These are phyloP conservation scores for Pneumocystis oryctolagi DNA, from an alignment of 1,139 yeast genomes.

Conservation along the genomic window DNA sequence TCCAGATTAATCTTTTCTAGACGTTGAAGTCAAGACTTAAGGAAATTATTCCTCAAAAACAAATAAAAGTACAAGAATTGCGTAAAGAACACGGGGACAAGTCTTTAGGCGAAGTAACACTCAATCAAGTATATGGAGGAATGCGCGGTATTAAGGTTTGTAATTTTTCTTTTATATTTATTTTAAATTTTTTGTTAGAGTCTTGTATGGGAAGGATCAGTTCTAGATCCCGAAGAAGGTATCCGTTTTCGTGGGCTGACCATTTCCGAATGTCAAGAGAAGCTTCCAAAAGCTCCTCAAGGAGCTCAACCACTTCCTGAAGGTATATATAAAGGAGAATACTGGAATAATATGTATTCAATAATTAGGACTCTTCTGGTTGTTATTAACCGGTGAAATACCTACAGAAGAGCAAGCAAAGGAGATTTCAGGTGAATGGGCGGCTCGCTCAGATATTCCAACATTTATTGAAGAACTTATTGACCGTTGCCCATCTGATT, in stretches of 20 bases:
- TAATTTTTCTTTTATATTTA: constrained; percentile 29
- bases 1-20: constrained; percentile 22
- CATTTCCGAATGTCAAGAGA: constrained; percentile 85
- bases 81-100: constrained; percentile 75
- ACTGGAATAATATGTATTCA: background rate
- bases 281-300: constrained; percentile 86
- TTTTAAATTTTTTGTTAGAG: constrained; percentile 27
- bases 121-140: constrained; percentile 99
- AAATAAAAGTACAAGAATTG: constrained; percentile 79
- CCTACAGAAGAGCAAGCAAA: constrained; percentile 44
- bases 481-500: constrained; percentile 40
- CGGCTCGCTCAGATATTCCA: constrained; percentile 44
- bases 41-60: constrained; percentile 79
- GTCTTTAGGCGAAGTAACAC: constrained; percentile 79
- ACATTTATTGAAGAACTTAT: constrained; percentile 38
- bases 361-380: constrained; percentile 35
- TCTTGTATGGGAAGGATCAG: constrained; percentile 98
- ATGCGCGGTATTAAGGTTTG: constrained; percentile 90
- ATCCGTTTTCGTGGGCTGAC: constrained; percentile 96
- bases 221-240: constrained; percentile 94
- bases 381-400: constrained; percentile 44
- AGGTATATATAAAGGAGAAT: constrained; percentile 21
- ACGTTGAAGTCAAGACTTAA: constrained; percentile 88
- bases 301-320: constrained; percentile 53
- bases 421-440: constrained; percentile 40